A percentile compares a stretch with the other conserved stretches of the same genome.
Conservation (phyloP, 2,329 filamentous ascomycete genomes). For the Diplodia scrobiculata region DNA sequence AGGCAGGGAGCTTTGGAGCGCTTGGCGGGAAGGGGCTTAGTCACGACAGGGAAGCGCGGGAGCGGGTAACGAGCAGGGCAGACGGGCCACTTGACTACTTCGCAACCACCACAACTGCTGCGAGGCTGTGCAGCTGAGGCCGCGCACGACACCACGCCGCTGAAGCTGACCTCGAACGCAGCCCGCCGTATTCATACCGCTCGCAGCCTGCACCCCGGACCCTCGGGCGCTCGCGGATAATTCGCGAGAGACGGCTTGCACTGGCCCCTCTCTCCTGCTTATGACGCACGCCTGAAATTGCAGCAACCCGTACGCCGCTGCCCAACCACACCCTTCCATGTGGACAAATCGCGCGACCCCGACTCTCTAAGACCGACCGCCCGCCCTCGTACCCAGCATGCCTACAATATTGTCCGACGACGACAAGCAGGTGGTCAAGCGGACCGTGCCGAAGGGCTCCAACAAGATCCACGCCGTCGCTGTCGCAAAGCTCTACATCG, state of each 20-base stretch:
- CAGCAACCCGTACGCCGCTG: constrained; percentile 17
- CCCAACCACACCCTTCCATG: constrained; percentile 27
- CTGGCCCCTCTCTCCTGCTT: constrained; percentile 27
- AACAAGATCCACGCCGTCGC: constrained; percentile 98
- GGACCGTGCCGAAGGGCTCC: constrained; percentile 85
- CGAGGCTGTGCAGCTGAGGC: constrained; percentile 23
- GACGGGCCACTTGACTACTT: constrained; percentile 22
- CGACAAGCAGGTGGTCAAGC: constrained; percentile 95
- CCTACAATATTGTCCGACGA: constrained; percentile 78
- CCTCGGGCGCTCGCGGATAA: constrained; percentile 17
- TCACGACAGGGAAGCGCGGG: constrained; percentile 22
- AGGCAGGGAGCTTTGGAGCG: background rate
- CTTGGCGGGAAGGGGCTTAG: constrained; percentile 14
- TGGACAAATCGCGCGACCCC: constrained; percentile 11
- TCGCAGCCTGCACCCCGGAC: constrained; percentile 6
- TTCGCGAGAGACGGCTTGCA: constrained; percentile 16
- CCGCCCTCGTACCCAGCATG: constrained; percentile 39
- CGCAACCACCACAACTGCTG: constrained; percentile 17
- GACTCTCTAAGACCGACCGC: constrained; percentile 13
- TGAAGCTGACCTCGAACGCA: background rate
- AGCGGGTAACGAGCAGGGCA: background rate
- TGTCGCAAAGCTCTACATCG: constrained; percentile 89
- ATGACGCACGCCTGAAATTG: constrained; percentile 29
- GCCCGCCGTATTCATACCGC: constrained; percentile 24
- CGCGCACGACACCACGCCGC: constrained; percentile 23